phyloP scores from a whole-genome alignment of 2,329 filamentous ascomycete genomes.

The Zopfia rhizophila region DNA sequence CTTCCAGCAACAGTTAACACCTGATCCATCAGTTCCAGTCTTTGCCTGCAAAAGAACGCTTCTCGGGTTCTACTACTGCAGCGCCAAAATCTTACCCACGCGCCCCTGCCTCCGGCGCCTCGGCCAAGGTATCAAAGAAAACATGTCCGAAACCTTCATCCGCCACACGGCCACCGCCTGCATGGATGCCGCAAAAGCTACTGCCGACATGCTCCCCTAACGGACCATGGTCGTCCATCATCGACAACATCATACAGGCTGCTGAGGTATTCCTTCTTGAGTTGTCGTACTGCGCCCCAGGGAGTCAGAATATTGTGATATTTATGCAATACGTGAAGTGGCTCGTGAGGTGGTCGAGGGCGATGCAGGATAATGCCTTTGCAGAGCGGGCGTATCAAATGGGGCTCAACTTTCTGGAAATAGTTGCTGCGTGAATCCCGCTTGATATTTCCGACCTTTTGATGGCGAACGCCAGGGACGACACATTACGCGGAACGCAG shows the following conservation, averaged over 20 bases:
- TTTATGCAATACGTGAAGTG: slow-evolving; percentile 40
- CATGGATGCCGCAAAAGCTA: slow-evolving; percentile 48
- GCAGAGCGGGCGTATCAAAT: slow-evolving; percentile 36
- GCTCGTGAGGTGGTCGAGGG: slow-evolving; percentile 45
- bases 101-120: slow-evolving; percentile 49
- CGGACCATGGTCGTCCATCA: slow-evolving; percentile 54
- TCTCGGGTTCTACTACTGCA: slow-evolving; percentile 48
- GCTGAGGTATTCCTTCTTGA: slow-evolving; percentile 51
- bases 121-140: too few relatives aligned
- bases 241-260: slow-evolving; percentile 50
- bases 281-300: slow-evolving; percentile 40
- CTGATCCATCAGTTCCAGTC: too few relatives aligned
- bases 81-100: slow-evolving; percentile 53
- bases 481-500: too few relatives aligned
- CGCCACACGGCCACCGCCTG: slow-evolving; percentile 46
- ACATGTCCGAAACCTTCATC: slow-evolving; percentile 37
- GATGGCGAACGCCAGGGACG: slow-evolving; percentile 8
- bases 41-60: slow-evolving; percentile 41
- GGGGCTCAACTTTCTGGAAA: slow-evolving; percentile 29
- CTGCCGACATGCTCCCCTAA: slow-evolving; percentile 50
- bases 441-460: slow-evolving; percentile 26
- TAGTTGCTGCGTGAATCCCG: slow-evolving; percentile 28
- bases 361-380: slow-evolving; percentile 43
- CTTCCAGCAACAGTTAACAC: slow-evolving; percentile 33
- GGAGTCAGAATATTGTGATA: slow-evolving; percentile 30